Conservation (phyloP, 768 basidiomycete species). For the Suillus americanus region DNA sequence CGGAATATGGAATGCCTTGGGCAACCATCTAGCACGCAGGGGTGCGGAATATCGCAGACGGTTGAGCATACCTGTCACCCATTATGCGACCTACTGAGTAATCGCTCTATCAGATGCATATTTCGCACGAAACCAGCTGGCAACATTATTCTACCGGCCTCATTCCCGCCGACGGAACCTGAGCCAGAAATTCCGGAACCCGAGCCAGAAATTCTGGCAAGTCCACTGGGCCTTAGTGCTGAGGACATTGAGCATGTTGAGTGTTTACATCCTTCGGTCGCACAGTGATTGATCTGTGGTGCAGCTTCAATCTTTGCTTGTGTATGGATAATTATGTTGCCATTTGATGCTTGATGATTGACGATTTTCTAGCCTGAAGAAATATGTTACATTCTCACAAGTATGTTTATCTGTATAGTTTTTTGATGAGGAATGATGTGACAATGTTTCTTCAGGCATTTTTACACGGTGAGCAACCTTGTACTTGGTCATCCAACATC, state of each 20-base stretch:
- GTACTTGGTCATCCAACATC: too few relatives aligned
- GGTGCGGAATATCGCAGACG: conserved; percentile 54
- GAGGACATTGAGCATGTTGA: conserved; percentile 50
- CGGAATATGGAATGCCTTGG: conserved; percentile 48
- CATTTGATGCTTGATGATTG: conserved; percentile 12
- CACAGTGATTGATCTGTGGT: neutral
- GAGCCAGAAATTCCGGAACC: conserved; percentile 16
- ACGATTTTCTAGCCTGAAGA: conserved; percentile 43
- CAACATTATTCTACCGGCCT: conserved; percentile 47
- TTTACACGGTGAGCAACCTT: conserved; percentile 17
- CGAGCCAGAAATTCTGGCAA: conserved; percentile 14
- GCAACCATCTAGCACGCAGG: conserved; percentile 38
- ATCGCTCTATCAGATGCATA: conserved; percentile 38
- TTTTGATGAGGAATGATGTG: neutral
- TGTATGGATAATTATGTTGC: conserved; percentile 38
- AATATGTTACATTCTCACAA: conserved; percentile 32
- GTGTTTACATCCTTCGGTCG: neutral
- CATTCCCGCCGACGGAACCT: conserved; percentile 42
- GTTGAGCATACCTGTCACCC: conserved; percentile 29
- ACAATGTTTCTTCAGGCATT: conserved; percentile 15
- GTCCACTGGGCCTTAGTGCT: conserved; percentile 35
- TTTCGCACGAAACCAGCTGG: conserved; percentile 38
- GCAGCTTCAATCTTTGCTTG: conserved; percentile 57
- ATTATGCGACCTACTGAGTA: neutral
- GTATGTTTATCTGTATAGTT: conserved; percentile 6